These are phyloP conservation scores for Phoma sp. DNA, from an alignment of 2,329 filamentous ascomycete species.

Conservation along the genomic window DNA sequence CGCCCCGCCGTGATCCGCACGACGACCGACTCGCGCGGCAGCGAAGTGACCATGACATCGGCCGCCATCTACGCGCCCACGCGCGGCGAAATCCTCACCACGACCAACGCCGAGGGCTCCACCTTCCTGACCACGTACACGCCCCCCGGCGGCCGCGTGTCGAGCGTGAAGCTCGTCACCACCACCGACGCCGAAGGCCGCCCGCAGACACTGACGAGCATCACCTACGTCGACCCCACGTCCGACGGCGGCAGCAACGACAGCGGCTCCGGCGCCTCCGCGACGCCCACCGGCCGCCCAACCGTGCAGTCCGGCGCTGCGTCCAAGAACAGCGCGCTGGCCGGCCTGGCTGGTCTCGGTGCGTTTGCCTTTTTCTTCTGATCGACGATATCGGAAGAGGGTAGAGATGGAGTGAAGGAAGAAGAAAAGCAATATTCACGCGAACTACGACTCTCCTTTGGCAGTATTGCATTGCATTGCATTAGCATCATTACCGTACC, in stretches of 20 bases:
- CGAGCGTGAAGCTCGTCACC: constrained; percentile 47
- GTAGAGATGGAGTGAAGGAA: too few relatives aligned
- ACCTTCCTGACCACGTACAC: constrained; percentile 57
- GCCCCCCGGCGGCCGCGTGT: constrained; percentile 51
- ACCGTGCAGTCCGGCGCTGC: constrained; percentile 50
- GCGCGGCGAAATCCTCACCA: constrained; percentile 51
- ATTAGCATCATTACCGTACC: too few relatives aligned
- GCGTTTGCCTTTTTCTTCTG: constrained; percentile 13
- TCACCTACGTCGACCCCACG: constrained; percentile 50
- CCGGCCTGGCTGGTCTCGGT: constrained; percentile 3
- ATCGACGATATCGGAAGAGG: too few relatives aligned
- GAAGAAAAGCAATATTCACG: too few relatives aligned
- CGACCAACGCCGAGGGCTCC: constrained; percentile 49
- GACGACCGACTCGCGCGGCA: constrained; percentile 50
- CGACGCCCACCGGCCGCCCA: constrained; percentile 34
- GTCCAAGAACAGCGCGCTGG: constrained; percentile 18
- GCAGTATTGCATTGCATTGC: too few relatives aligned
- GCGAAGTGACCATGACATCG: constrained; percentile 44
- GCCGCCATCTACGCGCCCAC: constrained; percentile 43
- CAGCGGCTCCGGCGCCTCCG: constrained; percentile 4
- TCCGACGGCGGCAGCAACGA: constrained; percentile 20
- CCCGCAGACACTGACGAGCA: constrained; percentile 53
- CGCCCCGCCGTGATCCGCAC: constrained; percentile 48
- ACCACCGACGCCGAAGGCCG: constrained; percentile 38
- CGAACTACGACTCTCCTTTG: too few relatives aligned